These are phyloP conservation scores for Cladophialophora immunda DNA, from an alignment of 2,329 filamentous ascomycete species.

Conservation along the genomic window DNA sequence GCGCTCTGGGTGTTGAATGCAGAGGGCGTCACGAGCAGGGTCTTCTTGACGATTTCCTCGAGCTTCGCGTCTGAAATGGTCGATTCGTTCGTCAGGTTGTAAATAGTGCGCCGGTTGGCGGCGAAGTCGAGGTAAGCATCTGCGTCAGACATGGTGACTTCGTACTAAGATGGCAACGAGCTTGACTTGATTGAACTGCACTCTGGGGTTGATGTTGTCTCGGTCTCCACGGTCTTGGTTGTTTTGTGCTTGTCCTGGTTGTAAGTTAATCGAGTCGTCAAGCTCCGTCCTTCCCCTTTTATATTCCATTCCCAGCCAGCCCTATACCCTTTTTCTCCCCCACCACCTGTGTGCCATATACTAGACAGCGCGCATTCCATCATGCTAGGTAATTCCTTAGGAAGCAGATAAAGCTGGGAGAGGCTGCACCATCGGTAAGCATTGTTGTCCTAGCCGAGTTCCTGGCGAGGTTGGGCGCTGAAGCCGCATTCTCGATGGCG, in stretches of 20 bases:
- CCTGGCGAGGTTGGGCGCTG: neutral
- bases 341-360: neutral
- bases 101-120: slow-evolving; percentile 25
- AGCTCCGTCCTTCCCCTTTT: neutral
- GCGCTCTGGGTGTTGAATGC: slow-evolving; percentile 90
- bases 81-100: slow-evolving; percentile 25
- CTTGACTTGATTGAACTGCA: neutral
- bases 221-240: neutral
- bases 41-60: slow-evolving; percentile 31
- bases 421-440: neutral
- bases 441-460: neutral
- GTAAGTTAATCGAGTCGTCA: neutral
- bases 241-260: neutral
- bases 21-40: slow-evolving; percentile 60
- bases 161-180: neutral
- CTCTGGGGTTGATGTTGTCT: neutral
- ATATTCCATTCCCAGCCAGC: neutral
- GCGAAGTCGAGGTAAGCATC: slow-evolving; percentile 14
- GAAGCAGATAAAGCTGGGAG: neutral
- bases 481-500: neutral
- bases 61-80: slow-evolving; percentile 28
- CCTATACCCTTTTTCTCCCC: neutral
- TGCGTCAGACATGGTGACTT: neutral
- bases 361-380: neutral
- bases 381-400: neutral